Evolutionary conservation across 139 green algal species (phyloP).

Genomic region (Chlorella sorokiniana): DNA sequence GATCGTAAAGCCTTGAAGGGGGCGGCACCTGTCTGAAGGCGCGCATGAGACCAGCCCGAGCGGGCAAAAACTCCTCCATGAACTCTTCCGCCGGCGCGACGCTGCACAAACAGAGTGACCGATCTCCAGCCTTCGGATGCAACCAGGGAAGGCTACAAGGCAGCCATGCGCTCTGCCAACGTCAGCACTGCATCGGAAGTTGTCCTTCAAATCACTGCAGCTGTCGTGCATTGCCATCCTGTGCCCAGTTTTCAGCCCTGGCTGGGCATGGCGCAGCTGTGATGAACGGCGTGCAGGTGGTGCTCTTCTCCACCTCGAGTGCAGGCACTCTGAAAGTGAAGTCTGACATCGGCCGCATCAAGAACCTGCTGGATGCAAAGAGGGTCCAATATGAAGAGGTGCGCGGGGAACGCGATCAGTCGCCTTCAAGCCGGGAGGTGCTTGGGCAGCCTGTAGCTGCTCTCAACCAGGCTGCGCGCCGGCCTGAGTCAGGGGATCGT

Average conservation of each 20-base stretch:
- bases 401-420: background rate
- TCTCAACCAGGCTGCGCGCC: too few species aligned
- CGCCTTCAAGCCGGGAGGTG: too few species aligned
- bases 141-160: too few species aligned
- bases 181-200: background rate
- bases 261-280: constrained; percentile 10
- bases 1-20: too few species aligned
- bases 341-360: constrained; percentile 54
- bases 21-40: constrained; percentile 13
- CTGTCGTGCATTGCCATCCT: background rate
- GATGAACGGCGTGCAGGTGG: constrained; percentile 30
- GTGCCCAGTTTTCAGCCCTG: background rate
- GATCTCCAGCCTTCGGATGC: too few species aligned
- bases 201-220: background rate
- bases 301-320: constrained; percentile 56
- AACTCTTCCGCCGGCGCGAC: background rate
- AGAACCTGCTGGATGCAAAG: constrained; percentile 59
- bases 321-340: constrained; percentile 52
- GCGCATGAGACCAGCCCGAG: background rate
- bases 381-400: constrained; percentile 57
- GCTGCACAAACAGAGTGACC: too few species aligned
- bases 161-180: too few species aligned
- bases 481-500: too few species aligned
- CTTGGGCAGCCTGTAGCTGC: too few species aligned
- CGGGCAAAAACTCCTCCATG: background rate